Evolutionary conservation across 164 flowering plant genomes (phyloP).

Genomic region (Annona squamosa): DNA sequence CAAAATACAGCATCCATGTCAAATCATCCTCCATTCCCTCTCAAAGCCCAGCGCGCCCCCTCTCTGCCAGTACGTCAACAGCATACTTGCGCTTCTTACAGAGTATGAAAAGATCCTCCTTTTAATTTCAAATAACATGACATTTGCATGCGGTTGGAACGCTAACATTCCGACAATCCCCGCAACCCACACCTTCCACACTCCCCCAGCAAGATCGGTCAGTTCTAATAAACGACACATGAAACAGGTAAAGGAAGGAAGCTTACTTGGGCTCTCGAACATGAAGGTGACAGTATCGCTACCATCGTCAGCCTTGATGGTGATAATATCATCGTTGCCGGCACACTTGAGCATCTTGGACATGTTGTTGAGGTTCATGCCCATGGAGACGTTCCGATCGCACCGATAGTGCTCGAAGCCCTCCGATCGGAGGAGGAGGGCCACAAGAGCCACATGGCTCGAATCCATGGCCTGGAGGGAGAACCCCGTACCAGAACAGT

Average conservation of each 20-base stretch:
- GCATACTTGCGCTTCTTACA: no score
- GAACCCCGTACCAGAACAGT: slow-evolving; percentile 48
- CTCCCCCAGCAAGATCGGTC: no score
- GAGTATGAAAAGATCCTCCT: no score
- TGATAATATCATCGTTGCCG: slow-evolving; percentile 41
- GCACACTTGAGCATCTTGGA: slow-evolving; percentile 45
- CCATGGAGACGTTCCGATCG: slow-evolving; percentile 45
- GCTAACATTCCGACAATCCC: no score
- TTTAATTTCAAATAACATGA: no score
- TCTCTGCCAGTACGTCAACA: no score
- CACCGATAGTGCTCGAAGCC: slow-evolving; percentile 53
- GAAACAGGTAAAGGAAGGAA: slow-evolving; percentile 1
- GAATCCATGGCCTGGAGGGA: slow-evolving; percentile 56
- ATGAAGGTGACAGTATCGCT: slow-evolving; percentile 42
- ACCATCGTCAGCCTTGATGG: slow-evolving; percentile 46
- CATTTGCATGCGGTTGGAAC: no score
- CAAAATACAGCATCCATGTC: no score
- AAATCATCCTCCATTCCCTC: no score
- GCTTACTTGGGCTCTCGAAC: slow-evolving; percentile 49
- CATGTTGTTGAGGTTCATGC: slow-evolving; percentile 48
- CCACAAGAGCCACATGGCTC: slow-evolving; percentile 48
- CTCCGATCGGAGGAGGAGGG: slow-evolving; percentile 44
- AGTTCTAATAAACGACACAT: slow-evolving; percentile 28
- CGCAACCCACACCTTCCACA: no score
- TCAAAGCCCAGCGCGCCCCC: no score